A percentile compares a stretch with the other conserved stretches of the same genome.
Evolutionary conservation across 2,329 filamentous ascomycete species (phyloP).

Genomic region (Dryadomyces quercus-mongolicae): DNA sequence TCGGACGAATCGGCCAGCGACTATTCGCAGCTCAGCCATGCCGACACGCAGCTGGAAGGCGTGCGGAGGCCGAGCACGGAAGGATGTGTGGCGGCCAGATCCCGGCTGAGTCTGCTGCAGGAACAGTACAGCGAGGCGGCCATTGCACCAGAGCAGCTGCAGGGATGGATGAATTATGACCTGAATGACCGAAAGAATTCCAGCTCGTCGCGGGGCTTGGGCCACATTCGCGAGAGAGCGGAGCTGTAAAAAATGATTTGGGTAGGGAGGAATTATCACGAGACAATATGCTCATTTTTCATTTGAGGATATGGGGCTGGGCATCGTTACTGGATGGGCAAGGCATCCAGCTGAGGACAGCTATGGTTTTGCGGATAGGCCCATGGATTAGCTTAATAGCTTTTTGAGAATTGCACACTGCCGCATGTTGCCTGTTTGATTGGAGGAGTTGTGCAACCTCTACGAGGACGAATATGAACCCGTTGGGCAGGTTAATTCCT

Average conservation of each 20-base stretch:
- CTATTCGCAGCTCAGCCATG: slow-evolving; percentile 1
- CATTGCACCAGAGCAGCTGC: slow-evolving; percentile 9
- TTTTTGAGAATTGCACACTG: not conserved
- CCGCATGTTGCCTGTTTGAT: too few relatives aligned
- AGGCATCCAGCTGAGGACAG: not conserved
- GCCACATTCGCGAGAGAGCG: not conserved
- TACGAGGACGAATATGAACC: too few relatives aligned
- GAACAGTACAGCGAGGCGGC: slow-evolving; percentile 5
- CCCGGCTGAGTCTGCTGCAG: not conserved
- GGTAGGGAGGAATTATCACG: not conserved
- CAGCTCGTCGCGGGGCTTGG: not conserved
- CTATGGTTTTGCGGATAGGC: not conserved
- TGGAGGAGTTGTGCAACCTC: too few relatives aligned
- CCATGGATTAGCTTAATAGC: not conserved
- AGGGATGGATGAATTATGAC: slow-evolving; percentile 5
- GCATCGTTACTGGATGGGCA: not conserved
- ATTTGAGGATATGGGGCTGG: not conserved
- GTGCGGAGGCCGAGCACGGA: not conserved
- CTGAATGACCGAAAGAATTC: too few relatives aligned
- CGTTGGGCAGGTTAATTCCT: too few relatives aligned
- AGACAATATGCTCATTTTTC: not conserved
- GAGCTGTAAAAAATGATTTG: not conserved
- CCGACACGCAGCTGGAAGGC: not conserved
- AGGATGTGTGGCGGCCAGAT: not conserved
- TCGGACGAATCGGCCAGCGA: slow-evolving; percentile 3